Percentiles rank a stretch among this genome's conserved stretches.
phyloP scores from a whole-genome alignment of 2,329 filamentous ascomycete genomes.

The Blastomyces gilchristii region DNA sequence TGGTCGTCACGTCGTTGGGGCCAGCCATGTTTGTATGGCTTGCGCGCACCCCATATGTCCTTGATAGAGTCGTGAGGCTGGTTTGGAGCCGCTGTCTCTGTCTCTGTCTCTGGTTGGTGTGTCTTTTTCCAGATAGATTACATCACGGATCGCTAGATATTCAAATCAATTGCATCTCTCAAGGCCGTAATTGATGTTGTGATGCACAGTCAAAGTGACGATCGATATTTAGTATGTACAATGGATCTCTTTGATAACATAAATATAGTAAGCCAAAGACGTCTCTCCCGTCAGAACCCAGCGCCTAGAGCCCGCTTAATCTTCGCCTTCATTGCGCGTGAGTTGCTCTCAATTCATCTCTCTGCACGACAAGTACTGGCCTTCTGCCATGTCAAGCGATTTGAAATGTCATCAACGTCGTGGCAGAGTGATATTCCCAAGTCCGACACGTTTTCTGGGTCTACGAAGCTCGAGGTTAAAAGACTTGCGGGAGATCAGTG shows the following conservation, averaged over 20 bases:
- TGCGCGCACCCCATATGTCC: slow-evolving; percentile 26
- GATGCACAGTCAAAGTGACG: background rate
- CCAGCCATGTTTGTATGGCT: slow-evolving; percentile 29
- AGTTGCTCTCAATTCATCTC: background rate
- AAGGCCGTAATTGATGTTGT: background rate
- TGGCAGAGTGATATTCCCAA: background rate
- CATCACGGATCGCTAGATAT: background rate
- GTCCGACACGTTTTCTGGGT: background rate
- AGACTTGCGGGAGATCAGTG: background rate
- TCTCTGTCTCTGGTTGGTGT: background rate
- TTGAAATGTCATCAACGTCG: background rate
- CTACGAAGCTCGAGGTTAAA: background rate
- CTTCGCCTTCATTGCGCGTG: background rate
- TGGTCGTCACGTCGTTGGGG: slow-evolving; percentile 24
- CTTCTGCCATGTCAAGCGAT: too few species aligned
- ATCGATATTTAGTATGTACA: background rate
- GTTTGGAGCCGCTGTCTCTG: background rate
- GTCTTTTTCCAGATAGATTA: background rate
- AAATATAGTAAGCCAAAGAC: too few species aligned
- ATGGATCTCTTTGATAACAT: too few species aligned
- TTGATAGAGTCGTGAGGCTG: slow-evolving; percentile 24
- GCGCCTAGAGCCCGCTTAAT: too few species aligned
- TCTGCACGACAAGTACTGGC: too few species aligned
- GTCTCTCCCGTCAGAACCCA: too few species aligned
- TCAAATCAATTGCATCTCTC: background rate